Conservation (phyloP, 768 basidiomycete genomes). For the Guyanaporus albipodus region DNA sequence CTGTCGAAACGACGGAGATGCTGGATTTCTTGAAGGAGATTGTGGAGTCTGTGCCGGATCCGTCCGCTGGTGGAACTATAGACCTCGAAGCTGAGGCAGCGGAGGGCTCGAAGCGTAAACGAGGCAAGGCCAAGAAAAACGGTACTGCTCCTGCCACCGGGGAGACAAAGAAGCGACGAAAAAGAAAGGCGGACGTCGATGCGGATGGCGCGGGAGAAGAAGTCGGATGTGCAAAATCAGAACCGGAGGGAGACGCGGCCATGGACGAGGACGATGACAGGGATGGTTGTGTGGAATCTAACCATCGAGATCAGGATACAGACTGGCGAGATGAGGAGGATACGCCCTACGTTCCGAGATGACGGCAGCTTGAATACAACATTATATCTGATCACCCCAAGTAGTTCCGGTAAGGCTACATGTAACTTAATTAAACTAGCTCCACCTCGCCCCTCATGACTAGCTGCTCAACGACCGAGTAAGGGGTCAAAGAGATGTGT, state of each 20-base stretch:
- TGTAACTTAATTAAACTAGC: constrained; percentile 50
- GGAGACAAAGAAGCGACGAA: constrained; percentile 46
- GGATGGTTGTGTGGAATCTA: constrained; percentile 36
- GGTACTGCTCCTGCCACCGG: constrained; percentile 33
- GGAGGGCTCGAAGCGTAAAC: constrained; percentile 55
- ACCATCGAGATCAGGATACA: constrained; percentile 41
- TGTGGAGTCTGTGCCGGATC: constrained; percentile 82
- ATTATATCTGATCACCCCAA: constrained; percentile 6
- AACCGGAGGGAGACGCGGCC: constrained; percentile 34
- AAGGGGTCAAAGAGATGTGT: constrained; percentile 78
- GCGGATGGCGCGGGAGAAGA: constrained; percentile 34
- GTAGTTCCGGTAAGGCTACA: constrained; percentile 13
- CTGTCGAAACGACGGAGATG: constrained; percentile 80
- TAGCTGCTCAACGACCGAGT: constrained; percentile 70
- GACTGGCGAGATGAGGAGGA: constrained; percentile 41
- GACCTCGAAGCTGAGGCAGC: constrained; percentile 61
- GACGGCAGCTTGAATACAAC: constrained; percentile 5
- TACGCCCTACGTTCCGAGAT: constrained; percentile 41
- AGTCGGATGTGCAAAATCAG: constrained; percentile 35
- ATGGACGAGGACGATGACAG: constrained; percentile 43
- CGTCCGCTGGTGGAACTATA: constrained; percentile 76
- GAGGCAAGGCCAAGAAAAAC: constrained; percentile 49
- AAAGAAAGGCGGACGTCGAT: constrained; percentile 40
- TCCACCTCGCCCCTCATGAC: constrained; percentile 70
- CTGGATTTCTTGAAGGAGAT: constrained; percentile 95